These are phyloP conservation scores for Ehretia macrophylla DNA, from an alignment of 257 asterid species.

Conservation along the genomic window DNA sequence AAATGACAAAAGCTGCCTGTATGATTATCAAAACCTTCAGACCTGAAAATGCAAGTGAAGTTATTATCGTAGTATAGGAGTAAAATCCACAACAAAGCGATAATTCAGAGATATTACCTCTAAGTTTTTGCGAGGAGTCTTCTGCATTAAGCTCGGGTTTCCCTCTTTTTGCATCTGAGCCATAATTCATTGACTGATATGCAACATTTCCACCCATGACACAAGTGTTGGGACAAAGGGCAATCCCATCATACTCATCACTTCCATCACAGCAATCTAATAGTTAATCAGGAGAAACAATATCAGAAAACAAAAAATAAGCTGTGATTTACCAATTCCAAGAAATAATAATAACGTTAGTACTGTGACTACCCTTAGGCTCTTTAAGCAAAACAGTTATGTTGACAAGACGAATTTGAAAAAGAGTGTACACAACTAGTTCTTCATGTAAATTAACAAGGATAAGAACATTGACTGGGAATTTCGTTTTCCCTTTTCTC, in stretches of 20 bases:
- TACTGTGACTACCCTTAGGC: too few relatives aligned
- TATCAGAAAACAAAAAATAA: slow-evolving; percentile 9
- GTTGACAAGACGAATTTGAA: too few relatives aligned
- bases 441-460: too few relatives aligned
- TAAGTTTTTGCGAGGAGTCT: slow-evolving; percentile 45
- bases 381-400: too few relatives aligned
- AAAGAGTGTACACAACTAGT: too few relatives aligned
- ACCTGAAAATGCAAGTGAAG: slow-evolving; percentile 42
- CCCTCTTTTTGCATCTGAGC: slow-evolving; percentile 35
- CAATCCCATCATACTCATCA: slow-evolving; percentile 78
- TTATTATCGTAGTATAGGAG: slow-evolving; percentile 13
- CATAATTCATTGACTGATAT: slow-evolving; percentile 38
- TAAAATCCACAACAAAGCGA: background rate
- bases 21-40: slow-evolving; percentile 51
- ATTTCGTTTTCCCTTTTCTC: too few relatives aligned
- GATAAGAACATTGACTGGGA: too few relatives aligned
- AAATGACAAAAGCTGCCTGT: slow-evolving; percentile 43
- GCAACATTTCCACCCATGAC: slow-evolving; percentile 76
- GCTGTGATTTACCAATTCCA: background rate
- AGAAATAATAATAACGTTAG: too few relatives aligned
- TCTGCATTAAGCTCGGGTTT: slow-evolving; percentile 32
- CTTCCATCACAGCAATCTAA: slow-evolving; percentile 98
- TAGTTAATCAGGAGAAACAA: slow-evolving; percentile 16
- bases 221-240: slow-evolving; percentile 68
- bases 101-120: slow-evolving; percentile 32